Evolutionary conservation across 352 stramenopile genomes (phyloP).

Genomic region (Phytophthora megakarya): DNA sequence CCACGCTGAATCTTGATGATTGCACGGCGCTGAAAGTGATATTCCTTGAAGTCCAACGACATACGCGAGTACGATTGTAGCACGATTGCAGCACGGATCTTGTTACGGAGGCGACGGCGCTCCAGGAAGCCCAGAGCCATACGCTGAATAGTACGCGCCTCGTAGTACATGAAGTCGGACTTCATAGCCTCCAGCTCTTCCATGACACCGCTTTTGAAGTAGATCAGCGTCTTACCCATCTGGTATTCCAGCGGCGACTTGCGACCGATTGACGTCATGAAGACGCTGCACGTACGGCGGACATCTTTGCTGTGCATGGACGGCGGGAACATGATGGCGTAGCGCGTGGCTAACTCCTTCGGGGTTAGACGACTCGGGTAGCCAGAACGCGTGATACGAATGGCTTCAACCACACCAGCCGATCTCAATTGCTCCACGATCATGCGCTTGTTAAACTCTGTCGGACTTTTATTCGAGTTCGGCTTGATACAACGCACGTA

Average conservation of each 20-base stretch:
- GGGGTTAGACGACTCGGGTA: slow-evolving; percentile 93
- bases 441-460: slow-evolving; percentile 90
- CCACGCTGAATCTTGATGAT: slow-evolving; percentile 78
- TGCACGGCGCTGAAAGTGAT: slow-evolving; percentile 62
- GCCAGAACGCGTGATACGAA: slow-evolving; percentile 90
- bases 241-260: slow-evolving; percentile 88
- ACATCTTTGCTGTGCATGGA: slow-evolving; percentile 86
- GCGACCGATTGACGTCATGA: slow-evolving; percentile 84
- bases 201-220: slow-evolving; percentile 96
- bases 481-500: slow-evolving; percentile 92
- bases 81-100: slow-evolving; percentile 71
- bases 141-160: slow-evolving; percentile 87
- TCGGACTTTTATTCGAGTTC: slow-evolving; percentile 87
- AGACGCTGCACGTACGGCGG: slow-evolving; percentile 73
- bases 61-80: slow-evolving; percentile 86
- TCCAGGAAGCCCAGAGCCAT: slow-evolving; percentile 83
- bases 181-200: slow-evolving; percentile 95
- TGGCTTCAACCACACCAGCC: slow-evolving; percentile 92
- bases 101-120: slow-evolving; percentile 64
- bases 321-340: slow-evolving; percentile 89
- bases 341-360: slow-evolving; percentile 78
- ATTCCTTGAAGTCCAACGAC: slow-evolving; percentile 77
- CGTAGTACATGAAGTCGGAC: slow-evolving; percentile 91
- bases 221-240: slow-evolving; percentile 95
- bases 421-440: slow-evolving; percentile 92